Conservation (phyloP, 1,284 basidiomycete species). For the Agaricales sp. region DNA sequence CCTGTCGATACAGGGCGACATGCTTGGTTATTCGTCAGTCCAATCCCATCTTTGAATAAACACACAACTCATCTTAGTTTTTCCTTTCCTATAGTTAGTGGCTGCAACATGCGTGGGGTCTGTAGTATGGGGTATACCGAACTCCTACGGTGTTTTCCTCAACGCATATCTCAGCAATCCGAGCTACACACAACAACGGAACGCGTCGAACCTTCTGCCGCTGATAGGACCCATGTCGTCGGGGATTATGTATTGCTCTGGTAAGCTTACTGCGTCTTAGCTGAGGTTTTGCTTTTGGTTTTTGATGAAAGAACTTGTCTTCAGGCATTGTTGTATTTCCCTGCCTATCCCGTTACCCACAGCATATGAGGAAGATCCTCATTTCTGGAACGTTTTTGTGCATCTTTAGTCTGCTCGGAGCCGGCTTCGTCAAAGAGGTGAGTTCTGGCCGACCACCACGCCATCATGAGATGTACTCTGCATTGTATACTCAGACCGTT, state of each 20-base stretch:
- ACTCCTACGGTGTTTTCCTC: conserved; percentile 16
- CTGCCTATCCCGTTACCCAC: background rate
- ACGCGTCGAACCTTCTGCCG: background rate
- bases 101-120: conserved; percentile 20
- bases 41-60: background rate
- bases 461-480: background rate
- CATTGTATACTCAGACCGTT: background rate
- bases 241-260: conserved; percentile 2
- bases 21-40: background rate
- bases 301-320: too few relatives aligned
- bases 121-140: conserved; percentile 20
- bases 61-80: too few relatives aligned
- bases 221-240: background rate
- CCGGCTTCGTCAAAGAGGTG: background rate
- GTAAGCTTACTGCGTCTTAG: background rate
- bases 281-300: too few relatives aligned
- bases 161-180: conserved; percentile 3
- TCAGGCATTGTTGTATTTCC: conserved; percentile 1
- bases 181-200: background rate
- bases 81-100: background rate
- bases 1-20: background rate
- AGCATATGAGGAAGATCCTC: background rate
- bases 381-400: background rate
- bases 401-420: background rate
- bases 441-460: background rate